Conservation (phyloP, 169 alveolate genomes). For the Miamiensis avidus region DNA sequence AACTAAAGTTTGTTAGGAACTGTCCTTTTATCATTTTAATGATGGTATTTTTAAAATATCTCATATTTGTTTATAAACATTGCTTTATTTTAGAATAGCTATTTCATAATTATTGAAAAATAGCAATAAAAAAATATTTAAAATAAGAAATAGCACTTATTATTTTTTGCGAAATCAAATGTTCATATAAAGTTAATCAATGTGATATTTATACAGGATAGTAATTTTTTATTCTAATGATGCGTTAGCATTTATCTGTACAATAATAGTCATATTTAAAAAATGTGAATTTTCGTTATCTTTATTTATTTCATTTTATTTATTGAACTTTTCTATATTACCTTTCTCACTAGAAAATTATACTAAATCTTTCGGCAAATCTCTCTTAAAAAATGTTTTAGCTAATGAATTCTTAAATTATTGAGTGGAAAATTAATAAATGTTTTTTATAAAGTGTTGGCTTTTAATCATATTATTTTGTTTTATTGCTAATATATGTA, state of each 20-base stretch:
- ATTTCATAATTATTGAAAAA: not conserved
- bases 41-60: not conserved
- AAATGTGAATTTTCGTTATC: too few species aligned
- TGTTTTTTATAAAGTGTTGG: too few species aligned
- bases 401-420: too few species aligned
- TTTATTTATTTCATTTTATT: too few species aligned
- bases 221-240: too few species aligned
- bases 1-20: not conserved
- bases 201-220: too few species aligned
- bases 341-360: conserved; percentile 24
- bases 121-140: not conserved
- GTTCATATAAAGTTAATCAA: too few species aligned
- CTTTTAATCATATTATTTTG: too few species aligned
- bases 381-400: conserved; percentile 47
- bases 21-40: not conserved
- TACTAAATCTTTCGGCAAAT: conserved; percentile 19
- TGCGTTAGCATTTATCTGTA: too few species aligned
- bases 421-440: too few species aligned
- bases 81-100: not conserved
- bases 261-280: too few species aligned
- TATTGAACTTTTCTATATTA: not conserved
- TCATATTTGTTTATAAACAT: not conserved
- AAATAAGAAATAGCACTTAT: not conserved
- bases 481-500: too few species aligned
- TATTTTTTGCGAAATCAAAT: not conserved